A percentile compares a stretch with the other conserved stretches of the same genome.
Evolutionary conservation across 192 early-diverging fungal genomes (phyloP).

Genomic region (Coemansia pectinata): DNA sequence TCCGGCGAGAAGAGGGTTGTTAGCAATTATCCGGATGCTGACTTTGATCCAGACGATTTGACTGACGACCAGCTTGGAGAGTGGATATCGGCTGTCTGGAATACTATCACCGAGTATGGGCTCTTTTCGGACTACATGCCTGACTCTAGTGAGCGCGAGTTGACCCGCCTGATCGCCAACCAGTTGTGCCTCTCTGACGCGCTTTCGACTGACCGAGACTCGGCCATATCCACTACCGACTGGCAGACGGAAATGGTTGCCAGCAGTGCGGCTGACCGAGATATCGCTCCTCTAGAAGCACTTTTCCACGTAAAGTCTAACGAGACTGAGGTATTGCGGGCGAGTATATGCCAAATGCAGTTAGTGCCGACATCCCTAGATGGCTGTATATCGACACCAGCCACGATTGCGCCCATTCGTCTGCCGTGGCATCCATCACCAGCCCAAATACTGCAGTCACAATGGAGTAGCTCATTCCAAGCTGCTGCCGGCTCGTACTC

Average conservation of each 20-base stretch:
- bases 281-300: slow-evolving; percentile 14
- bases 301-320: slow-evolving; percentile 28
- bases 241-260: slow-evolving; percentile 12
- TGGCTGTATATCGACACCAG: slow-evolving; percentile 11
- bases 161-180: slow-evolving; percentile 28
- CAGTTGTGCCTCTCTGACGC: slow-evolving; percentile 22
- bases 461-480: slow-evolving; percentile 26
- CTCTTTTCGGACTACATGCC: slow-evolving; percentile 12
- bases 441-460: slow-evolving; percentile 16
- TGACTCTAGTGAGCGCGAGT: slow-evolving; percentile 27
- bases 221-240: too few species aligned
- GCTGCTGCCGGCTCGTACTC: slow-evolving; percentile 18
- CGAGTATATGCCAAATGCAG: slow-evolving; percentile 14
- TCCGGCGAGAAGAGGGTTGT: background rate
- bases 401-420: slow-evolving; percentile 28
- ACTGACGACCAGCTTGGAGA: slow-evolving; percentile 30
- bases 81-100: slow-evolving; percentile 42
- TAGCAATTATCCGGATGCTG: background rate
- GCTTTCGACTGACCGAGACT: background rate
- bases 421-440: slow-evolving; percentile 22
- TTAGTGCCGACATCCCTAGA: background rate
- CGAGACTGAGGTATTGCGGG: slow-evolving; percentile 25
- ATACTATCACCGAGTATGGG: slow-evolving; percentile 7
- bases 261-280: background rate
- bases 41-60: slow-evolving; percentile 34